phyloP scores from a whole-genome alignment of 106 monocot species.

The Apostasia ramifera region DNA sequence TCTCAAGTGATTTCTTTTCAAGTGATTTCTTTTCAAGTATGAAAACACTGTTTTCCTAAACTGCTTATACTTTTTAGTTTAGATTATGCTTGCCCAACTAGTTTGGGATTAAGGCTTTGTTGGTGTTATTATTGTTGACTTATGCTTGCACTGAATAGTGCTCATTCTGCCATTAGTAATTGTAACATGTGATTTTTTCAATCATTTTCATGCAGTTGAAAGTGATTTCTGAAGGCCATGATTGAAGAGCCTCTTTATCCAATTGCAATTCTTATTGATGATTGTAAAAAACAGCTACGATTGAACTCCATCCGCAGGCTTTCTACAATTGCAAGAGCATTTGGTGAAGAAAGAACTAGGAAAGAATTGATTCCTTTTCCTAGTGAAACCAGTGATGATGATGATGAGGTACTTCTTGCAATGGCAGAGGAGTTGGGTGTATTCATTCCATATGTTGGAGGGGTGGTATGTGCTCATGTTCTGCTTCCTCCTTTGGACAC shows the following conservation, averaged over 20 bases:
- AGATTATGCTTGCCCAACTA: too few relatives aligned
- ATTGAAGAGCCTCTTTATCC: constrained; percentile 88
- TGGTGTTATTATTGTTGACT: too few relatives aligned
- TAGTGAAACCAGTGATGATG: constrained; percentile 91
- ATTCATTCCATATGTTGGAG: constrained; percentile 93
- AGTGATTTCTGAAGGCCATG: constrained; percentile 51
- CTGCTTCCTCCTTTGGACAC: constrained; percentile 83
- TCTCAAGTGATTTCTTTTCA: too few relatives aligned
- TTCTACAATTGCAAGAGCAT: constrained; percentile 87
- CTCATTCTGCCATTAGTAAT: too few relatives aligned
- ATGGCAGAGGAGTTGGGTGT: constrained; percentile 89
- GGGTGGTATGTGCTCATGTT: constrained; percentile 72
- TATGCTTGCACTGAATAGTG: too few relatives aligned
- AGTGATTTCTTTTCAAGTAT: too few relatives aligned
- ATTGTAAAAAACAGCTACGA: constrained; percentile 82
- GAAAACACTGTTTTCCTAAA: too few relatives aligned
- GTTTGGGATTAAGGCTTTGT: too few relatives aligned
- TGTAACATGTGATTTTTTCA: too few relatives aligned
- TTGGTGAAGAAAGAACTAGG: constrained; percentile 91
- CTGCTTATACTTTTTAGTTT: too few relatives aligned
- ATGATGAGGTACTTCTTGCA: constrained; percentile 94
- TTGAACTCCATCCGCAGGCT: constrained; percentile 85
- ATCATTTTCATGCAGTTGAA: too few relatives aligned
- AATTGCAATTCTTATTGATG: constrained; percentile 87
- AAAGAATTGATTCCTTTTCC: constrained; percentile 93